These are phyloP conservation scores for Russula griseocarnosa DNA, from an alignment of 768 basidiomycete species.

Conservation along the genomic window DNA sequence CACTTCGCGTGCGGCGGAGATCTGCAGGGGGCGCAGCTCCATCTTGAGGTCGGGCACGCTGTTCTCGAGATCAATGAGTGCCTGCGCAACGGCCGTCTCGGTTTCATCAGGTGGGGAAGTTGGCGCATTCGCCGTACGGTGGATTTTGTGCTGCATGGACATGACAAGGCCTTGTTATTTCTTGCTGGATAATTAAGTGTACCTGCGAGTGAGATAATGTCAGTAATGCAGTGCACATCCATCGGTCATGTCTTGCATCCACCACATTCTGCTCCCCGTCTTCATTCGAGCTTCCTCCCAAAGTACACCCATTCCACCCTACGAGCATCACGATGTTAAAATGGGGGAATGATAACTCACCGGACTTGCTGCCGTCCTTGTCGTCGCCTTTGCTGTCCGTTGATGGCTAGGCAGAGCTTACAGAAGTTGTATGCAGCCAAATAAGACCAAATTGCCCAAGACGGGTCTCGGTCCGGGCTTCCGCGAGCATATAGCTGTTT, in stretches of 20 bases:
- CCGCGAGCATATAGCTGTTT: not conserved
- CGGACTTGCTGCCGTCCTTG: constrained; percentile 16
- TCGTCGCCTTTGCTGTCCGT: constrained; percentile 17
- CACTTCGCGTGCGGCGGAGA: constrained; percentile 97
- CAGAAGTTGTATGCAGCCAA: constrained; percentile 5
- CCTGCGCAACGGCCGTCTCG: constrained; percentile 89
- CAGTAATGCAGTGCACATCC: constrained; percentile 11
- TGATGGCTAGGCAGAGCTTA: not conserved
- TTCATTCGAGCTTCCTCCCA: not conserved
- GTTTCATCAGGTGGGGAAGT: constrained; percentile 84
- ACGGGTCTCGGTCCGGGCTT: constrained; percentile 12
- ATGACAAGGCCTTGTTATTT: constrained; percentile 37
- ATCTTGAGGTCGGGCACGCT: constrained; percentile 97
- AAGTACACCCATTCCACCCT: not conserved
- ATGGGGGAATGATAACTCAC: constrained; percentile 10
- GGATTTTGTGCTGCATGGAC: constrained; percentile 84
- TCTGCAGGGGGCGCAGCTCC: constrained; percentile 93
- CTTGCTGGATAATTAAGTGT: not conserved
- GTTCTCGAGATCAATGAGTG: constrained; percentile 95
- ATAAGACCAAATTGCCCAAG: constrained; percentile 12
- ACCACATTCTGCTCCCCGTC: constrained; percentile 8
- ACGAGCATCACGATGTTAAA: not conserved
- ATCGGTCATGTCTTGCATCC: constrained; percentile 10
- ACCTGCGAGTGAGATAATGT: constrained; percentile 14
- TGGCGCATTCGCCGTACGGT: constrained; percentile 95